Evolutionary conservation across 2,329 filamentous ascomycete genomes (phyloP).

Genomic region (Hawksworthiomyces lignivorus): DNA sequence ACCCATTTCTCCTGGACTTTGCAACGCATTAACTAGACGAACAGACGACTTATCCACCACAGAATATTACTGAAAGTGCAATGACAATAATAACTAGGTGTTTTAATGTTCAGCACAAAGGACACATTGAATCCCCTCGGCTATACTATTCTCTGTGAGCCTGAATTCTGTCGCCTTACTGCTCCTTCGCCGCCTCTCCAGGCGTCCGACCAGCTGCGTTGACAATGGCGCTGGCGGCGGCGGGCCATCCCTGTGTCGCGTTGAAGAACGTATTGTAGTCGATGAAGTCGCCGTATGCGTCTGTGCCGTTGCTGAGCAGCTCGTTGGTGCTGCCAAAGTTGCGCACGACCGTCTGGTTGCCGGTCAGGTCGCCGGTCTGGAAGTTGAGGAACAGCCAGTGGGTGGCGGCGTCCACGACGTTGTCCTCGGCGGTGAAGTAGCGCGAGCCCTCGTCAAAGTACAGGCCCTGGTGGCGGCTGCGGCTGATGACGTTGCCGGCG

Average conservation of each 20-base stretch:
- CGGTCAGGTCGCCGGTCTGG: background rate
- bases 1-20: no score
- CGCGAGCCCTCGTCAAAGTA: conserved; percentile 10
- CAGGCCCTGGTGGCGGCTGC: conserved; percentile 3
- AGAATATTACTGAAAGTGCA: no score
- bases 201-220: background rate
- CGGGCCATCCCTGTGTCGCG: background rate
- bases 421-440: background rate
- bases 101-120: no score
- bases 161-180: no score
- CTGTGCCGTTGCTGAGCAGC: background rate
- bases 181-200: no score
- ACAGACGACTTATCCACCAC: no score
- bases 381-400: background rate
- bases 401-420: background rate
- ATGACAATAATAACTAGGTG: no score
- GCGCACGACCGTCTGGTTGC: background rate
- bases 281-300: background rate
- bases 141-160: no score
- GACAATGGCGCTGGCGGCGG: background rate
- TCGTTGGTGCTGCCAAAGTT: background rate
- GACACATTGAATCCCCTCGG: no score
- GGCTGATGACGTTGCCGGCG: conserved; percentile 9
- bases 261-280: background rate
- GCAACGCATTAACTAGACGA: no score